phyloP scores from a whole-genome alignment of 163 green algal genomes.

The Scenedesmus sp. region DNA sequence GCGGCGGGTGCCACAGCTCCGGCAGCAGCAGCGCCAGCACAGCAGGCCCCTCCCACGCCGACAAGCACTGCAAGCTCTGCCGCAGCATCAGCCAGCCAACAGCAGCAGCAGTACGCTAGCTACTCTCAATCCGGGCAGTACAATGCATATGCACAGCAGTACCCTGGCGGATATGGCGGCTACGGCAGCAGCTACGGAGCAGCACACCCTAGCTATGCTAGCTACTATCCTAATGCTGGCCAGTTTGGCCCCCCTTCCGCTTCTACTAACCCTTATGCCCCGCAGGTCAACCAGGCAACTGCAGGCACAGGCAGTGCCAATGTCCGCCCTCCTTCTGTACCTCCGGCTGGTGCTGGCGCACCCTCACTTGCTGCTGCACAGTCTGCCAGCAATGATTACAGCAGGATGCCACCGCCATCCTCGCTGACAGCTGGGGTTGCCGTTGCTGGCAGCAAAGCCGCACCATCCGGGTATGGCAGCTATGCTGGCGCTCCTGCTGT shows the following conservation, averaged over 20 bases:
- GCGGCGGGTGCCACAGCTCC: background rate
- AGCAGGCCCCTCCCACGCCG: background rate
- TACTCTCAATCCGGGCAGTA: background rate
- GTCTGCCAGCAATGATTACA: background rate
- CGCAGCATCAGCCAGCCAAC: background rate
- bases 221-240: background rate
- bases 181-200: constrained; percentile 15
- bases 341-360: constrained; percentile 14
- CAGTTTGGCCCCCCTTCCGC: constrained; percentile 31
- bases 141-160: constrained; percentile 3
- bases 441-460: background rate
- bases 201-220: constrained; percentile 20
- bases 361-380: background rate
- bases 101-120: constrained; percentile 23
- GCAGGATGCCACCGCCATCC: constrained; percentile 24
- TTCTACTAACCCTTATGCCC: constrained; percentile 53
- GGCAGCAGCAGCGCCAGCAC: background rate
- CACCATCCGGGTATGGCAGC: background rate
- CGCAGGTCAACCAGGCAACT: constrained; percentile 18
- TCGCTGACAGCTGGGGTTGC: background rate
- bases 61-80: background rate
- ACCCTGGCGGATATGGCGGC: constrained; percentile 16
- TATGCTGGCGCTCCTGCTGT: background rate
- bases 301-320: background rate
- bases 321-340: constrained; percentile 32